Evolutionary conservation across 2,329 filamentous ascomycete species (phyloP), one percentile per base, ranked within the genome.

Genomic region (Aspergillus tubingensis): DNA sequence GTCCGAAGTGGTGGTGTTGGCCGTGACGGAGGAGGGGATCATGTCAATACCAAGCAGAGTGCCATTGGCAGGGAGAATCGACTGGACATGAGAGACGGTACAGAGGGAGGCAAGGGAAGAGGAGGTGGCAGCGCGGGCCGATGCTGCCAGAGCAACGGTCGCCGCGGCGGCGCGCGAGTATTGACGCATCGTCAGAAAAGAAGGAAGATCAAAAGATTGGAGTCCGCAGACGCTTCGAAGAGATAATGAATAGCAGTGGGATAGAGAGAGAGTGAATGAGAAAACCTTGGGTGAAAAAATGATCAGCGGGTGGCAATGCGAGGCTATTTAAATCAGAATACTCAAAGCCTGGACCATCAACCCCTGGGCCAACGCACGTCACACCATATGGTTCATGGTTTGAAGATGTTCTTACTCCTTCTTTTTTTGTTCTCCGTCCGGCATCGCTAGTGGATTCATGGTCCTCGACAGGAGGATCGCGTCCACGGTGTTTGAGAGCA

Each of bases 1-100:
- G 11, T 27, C 27, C 8, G 11, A 70, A 69, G 62, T 79, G 48
- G 79, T 70, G 3, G 72, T 61, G 44, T 62, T 74, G 1, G 77
- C 79, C 3, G 76, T 77, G 3, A 81, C 76, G 1, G 78, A 66
- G 0, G 76, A 77, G 3, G 79, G 74, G 57, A 78, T 66, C 60
- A 81, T 54, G 53, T 75, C 66, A 53, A 81, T 76, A 5, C 79
- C 78, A 7, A 74, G 64, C 1, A 80, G 62, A 25, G 75, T 78
- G 8, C 77, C 78, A 57, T 80, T 77, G 36, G 77, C 67, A n/a
- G 79, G 79, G 8, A 81, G 67, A 11, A 74, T 72, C 13, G 77
- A 72, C 61, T 75, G 73, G 19, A 81, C 73, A 58, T 80, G 76
- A 27, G 74, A 69, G 5, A 78, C 70, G 2, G 77, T 80, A 63